Percentiles rank a stretch among this genome's conserved stretches.
Evolutionary conservation across 139 green algal species (phyloP).

Genomic region (Micromonas commoda): DNA sequence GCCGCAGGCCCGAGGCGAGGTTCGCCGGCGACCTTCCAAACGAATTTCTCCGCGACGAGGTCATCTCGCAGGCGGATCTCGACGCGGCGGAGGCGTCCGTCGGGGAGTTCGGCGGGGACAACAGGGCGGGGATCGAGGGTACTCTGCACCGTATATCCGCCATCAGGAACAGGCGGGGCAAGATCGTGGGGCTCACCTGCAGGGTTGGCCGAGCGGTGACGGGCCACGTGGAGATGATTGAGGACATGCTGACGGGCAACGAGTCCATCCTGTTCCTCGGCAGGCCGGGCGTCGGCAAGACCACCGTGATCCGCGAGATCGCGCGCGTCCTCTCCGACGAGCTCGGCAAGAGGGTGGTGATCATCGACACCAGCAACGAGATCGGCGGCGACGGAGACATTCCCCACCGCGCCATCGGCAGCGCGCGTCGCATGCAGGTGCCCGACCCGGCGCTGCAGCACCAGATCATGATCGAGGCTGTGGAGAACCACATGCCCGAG

Average conservation of each 20-base stretch:
- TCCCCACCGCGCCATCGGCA: conserved; percentile 86
- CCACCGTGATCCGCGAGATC: conserved; percentile 76
- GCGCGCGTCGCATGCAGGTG: conserved; percentile 91
- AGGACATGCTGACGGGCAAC: conserved; percentile 68
- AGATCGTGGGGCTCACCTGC: conserved; percentile 90
- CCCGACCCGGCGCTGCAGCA: conserved; percentile 80
- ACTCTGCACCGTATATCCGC: conserved; percentile 76
- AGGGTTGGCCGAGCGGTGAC: conserved; percentile 85
- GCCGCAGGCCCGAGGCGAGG: conserved; percentile 53
- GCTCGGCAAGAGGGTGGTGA: conserved; percentile 64
- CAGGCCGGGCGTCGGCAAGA: conserved; percentile 87
- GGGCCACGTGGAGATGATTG: conserved; percentile 89
- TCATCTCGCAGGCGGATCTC: conserved; percentile 50
- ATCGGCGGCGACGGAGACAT: conserved; percentile 92
- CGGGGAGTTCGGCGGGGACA: conserved; percentile 77
- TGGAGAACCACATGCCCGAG: conserved; percentile 96
- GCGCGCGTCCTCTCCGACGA: conserved; percentile 76
- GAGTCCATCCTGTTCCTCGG: conserved; percentile 41
- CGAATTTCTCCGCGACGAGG: not conserved
- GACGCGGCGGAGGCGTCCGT: conserved; percentile 47
- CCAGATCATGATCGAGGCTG: conserved; percentile 91
- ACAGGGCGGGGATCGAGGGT: conserved; percentile 64
- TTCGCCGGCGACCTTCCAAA: conserved; percentile 49
- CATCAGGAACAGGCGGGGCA: conserved; percentile 75
- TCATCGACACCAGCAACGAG: conserved; percentile 77